Conservation (phyloP, 148 eudicot genomes). For the Arctostaphylos glauca region DNA sequence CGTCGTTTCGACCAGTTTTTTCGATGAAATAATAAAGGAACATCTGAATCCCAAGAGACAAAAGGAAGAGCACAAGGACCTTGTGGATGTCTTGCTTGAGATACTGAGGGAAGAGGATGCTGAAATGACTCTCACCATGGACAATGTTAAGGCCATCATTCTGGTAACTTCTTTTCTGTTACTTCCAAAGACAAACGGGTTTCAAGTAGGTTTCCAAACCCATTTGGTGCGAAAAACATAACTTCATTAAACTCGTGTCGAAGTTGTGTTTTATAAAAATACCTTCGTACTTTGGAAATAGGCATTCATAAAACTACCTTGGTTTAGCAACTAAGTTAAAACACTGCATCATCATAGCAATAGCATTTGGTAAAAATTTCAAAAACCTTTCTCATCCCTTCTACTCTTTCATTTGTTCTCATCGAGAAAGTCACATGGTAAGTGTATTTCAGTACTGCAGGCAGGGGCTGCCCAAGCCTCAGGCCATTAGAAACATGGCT, state of each 20-base stretch:
- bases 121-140: conserved; percentile 44
- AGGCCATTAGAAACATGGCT: too few relatives aligned
- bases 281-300: not conserved
- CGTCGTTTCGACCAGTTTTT: conserved; percentile 42
- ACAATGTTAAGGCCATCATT: conserved; percentile 55
- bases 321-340: not conserved
- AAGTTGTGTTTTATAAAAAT: not conserved
- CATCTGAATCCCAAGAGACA: conserved; percentile 20
- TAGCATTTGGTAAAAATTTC: not conserved
- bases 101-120: conserved; percentile 24
- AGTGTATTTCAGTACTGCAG: not conserved
- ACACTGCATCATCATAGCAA: not conserved
- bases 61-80: conserved; percentile 34
- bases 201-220: too few relatives aligned
- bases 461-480: too few relatives aligned
- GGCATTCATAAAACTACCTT: not conserved
- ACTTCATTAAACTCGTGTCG: not conserved
- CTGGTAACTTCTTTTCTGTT: conserved; percentile 33
- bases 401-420: not conserved
- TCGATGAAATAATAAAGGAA: conserved; percentile 40
- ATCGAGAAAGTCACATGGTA: not conserved
- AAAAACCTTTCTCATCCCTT: not conserved
- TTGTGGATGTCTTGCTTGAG: conserved; percentile 54
- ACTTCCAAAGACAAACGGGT: not conserved
- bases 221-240: not conserved